Evolutionary conservation across 305 asterid genomes (phyloP).

Genomic region (Fraxinus greggii): DNA sequence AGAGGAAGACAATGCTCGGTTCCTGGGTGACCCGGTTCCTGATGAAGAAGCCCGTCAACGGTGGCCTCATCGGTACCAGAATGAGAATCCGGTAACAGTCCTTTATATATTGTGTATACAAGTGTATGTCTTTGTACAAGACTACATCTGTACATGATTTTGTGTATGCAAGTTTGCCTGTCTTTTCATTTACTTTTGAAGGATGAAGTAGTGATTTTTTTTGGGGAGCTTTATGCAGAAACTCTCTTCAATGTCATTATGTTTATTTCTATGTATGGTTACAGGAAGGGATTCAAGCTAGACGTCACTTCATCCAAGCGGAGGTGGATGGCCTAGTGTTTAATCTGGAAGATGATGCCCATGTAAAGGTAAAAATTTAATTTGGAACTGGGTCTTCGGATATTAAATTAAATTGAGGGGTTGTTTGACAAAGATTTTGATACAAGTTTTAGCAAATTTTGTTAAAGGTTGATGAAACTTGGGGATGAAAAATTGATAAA

Average conservation of each 20-base stretch:
- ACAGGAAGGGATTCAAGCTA: conserved; percentile 43
- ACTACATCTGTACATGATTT: background rate
- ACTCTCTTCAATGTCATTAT: background rate
- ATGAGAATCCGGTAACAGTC: background rate
- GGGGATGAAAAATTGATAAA: background rate
- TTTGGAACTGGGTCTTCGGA: background rate
- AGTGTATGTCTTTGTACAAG: background rate
- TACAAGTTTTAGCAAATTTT: background rate
- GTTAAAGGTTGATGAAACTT: background rate
- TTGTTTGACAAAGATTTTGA: background rate
- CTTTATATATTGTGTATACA: background rate
- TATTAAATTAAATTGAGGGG: background rate
- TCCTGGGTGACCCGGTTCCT: conserved; percentile 38
- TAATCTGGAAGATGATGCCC: conserved; percentile 57
- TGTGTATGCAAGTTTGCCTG: background rate
- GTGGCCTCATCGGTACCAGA: conserved; percentile 58
- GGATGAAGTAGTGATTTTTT: background rate
- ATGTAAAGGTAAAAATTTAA: conserved; percentile 44
- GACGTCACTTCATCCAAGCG: conserved; percentile 43
- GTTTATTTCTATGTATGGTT: background rate
- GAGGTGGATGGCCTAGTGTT: conserved; percentile 51
- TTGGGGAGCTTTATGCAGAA: background rate
- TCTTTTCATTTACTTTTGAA: background rate
- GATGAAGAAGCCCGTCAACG: conserved; percentile 39
- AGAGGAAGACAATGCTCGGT: conserved; percentile 7